These are phyloP conservation scores for Cordyceps javanica DNA, from an alignment of 2,329 filamentous ascomycete genomes.

Conservation along the genomic window DNA sequence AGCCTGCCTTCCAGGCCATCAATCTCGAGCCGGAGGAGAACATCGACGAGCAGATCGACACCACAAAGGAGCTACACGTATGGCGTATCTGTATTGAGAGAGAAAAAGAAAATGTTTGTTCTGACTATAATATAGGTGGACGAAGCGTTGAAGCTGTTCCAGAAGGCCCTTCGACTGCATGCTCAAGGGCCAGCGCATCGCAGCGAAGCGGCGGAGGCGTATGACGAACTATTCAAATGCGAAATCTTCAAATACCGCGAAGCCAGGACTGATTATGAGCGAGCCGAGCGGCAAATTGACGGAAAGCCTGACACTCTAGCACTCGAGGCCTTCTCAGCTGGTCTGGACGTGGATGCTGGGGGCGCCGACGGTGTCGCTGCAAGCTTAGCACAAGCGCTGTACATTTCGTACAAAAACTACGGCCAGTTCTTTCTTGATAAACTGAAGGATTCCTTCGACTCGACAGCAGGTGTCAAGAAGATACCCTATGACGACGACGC, in stretches of 20 bases:
- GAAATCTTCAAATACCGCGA: conserved; percentile 94
- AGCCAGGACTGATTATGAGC: conserved; percentile 75
- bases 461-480: conserved; percentile 45
- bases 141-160: conserved; percentile 91
- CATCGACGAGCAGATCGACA: conserved; percentile 84
- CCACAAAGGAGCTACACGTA: conserved; percentile 86
- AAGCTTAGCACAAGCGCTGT: conserved; percentile 81
- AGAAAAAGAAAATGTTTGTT: too few relatives aligned
- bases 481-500: conserved; percentile 28
- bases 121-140: conserved; percentile 56
- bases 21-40: conserved; percentile 93
- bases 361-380: conserved; percentile 70
- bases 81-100: too few relatives aligned
- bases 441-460: conserved; percentile 24
- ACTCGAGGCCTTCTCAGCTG: conserved; percentile 43
- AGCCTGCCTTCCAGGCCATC: conserved; percentile 74
- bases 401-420: conserved; percentile 91
- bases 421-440: conserved; percentile 83
- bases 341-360: conserved; percentile 50
- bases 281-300: conserved; percentile 54
- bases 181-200: conserved; percentile 76
- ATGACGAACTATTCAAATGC: conserved; percentile 77
- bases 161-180: conserved; percentile 84
- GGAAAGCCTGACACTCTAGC: conserved; percentile 33
- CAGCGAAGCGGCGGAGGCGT: conserved; percentile 71